Percentiles rank a stretch among this genome's conserved stretches.
Evolutionary conservation across 768 basidiomycete genomes (phyloP).

Genomic region (Neoboletus subvelutipes): DNA sequence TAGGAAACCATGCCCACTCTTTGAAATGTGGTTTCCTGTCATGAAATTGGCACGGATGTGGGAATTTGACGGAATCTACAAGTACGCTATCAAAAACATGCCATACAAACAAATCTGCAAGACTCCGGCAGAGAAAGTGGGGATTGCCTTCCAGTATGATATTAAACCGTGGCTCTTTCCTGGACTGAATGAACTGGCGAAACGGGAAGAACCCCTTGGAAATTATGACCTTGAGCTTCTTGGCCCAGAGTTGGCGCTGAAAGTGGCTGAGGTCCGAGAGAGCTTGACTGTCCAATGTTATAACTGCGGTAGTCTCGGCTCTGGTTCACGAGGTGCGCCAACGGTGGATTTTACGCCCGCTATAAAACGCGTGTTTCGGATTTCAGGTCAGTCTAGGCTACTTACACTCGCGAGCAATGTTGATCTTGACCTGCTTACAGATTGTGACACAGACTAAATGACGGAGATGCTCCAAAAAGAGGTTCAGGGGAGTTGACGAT

Average conservation of each 20-base stretch:
- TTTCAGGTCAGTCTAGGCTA: slow-evolving; percentile 3
- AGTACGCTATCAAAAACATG: slow-evolving; percentile 31
- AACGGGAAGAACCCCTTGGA: slow-evolving; percentile 19
- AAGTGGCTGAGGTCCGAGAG: slow-evolving; percentile 23
- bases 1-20: background rate
- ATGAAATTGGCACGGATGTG: slow-evolving; percentile 42
- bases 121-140: slow-evolving; percentile 24
- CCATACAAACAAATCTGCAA: slow-evolving; percentile 9
- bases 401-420: background rate
- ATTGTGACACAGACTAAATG: background rate
- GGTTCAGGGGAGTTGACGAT: background rate
- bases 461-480: background rate
- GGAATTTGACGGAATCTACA: slow-evolving; percentile 33
- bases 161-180: slow-evolving; percentile 35
- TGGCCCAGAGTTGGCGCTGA: slow-evolving; percentile 18
- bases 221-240: slow-evolving; percentile 12
- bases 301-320: background rate
- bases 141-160: slow-evolving; percentile 30
- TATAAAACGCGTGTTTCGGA: slow-evolving; percentile 10
- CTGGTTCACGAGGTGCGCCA: slow-evolving; percentile 2
- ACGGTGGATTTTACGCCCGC: slow-evolving; percentile 14
- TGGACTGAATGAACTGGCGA: slow-evolving; percentile 16
- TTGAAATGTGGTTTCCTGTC: slow-evolving; percentile 38
- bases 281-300: slow-evolving; percentile 4
- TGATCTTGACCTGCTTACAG: background rate